Base-by-base conservation (phyloP, 805 yeast genomes). In the Sugiyamaella mastotermitis region DNA sequence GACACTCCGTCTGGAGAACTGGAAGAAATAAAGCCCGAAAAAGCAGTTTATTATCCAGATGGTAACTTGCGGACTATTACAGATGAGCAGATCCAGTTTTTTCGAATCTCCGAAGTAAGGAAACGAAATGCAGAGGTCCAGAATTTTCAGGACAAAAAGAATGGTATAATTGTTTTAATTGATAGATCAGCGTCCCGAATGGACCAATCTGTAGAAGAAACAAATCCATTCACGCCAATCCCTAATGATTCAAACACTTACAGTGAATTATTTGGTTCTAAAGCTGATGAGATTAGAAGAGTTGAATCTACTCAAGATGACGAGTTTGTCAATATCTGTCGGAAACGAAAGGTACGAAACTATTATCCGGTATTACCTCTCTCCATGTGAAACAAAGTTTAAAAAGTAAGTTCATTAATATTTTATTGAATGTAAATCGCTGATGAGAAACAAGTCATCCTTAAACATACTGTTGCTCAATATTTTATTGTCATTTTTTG, bases 31-130 rank as follows among this genome's bases (percentile, higher is more conserved):
- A 17, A 27, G 10, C 17, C 15, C 8, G 30, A 27, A 15, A 6
- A 27, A 17, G 9, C 15, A 27, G 30, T 27, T 5, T 27, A 27
- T 22, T 50, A 50, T 22, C 35, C 48, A 14, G 55, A 51, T 22
- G 55, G 53, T 6, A 38, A 43, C 3, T 31, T 34, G 9, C 37
- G 53, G 10, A 47, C 52, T 3, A 33, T 51, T 25, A 51, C 52
- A 1, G 53, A 51, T 22, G 50, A 51, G 19, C 49, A 51, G 33
- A 42, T 51, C 17, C 45, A 38, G 13, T 49, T 40, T 27, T 51
- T 51, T 29, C 37, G 50, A 9, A 40, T 31, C 16, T 41, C 48
- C 8, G 56, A 51, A 16, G 6, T 27, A 10, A n/a, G 30, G 8
- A 14, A 27, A 10, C 9, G 30, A 26, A 16, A 14, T 15, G 33